Conservation (phyloP, 768 basidiomycete species). For the Boletus pseudopeckii region DNA sequence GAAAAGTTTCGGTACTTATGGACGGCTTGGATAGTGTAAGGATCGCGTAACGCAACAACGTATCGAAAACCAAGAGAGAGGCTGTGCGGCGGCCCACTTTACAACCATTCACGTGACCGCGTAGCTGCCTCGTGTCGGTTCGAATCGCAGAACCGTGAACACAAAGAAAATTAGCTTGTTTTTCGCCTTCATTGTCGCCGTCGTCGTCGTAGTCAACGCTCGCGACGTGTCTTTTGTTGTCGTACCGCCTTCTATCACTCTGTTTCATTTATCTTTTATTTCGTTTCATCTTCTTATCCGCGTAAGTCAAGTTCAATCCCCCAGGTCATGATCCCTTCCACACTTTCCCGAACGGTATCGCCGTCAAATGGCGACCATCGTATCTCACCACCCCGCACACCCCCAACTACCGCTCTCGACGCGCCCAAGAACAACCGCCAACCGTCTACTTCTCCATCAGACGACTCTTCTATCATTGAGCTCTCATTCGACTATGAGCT, state of each 20-base stretch:
- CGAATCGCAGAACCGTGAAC: conserved; percentile 13
- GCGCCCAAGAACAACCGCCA: conserved; percentile 32
- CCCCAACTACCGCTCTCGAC: conserved; percentile 27
- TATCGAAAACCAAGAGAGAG: too few species aligned
- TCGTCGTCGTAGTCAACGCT: conserved; percentile 16
- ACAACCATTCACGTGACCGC: conserved; percentile 33
- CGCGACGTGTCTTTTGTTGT: conserved; percentile 18
- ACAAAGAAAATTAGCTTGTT: conserved; percentile 28
- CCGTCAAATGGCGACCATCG: conserved; percentile 30
- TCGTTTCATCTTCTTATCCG: background rate
- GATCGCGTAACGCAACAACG: too few species aligned
- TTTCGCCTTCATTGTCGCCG: conserved; percentile 2
- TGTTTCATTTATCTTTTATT: background rate
- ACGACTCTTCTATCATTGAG: conserved; percentile 45
- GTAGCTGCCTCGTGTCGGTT: conserved; percentile 36
- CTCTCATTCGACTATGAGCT: conserved; percentile 48
- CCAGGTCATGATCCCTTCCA: conserved; percentile 22
- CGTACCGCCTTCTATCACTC: background rate
- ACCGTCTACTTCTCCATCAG: conserved; percentile 37
- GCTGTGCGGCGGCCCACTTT: conserved; percentile 3
- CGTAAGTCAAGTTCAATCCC: conserved; percentile 12
- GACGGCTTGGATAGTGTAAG: too few species aligned
- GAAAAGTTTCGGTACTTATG: too few species aligned
- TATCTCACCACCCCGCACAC: conserved; percentile 30
- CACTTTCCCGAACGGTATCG: conserved; percentile 24